phyloP scores from a whole-genome alignment of 1,139 yeast genomes.

The Nakaseomyces bracarensis region DNA sequence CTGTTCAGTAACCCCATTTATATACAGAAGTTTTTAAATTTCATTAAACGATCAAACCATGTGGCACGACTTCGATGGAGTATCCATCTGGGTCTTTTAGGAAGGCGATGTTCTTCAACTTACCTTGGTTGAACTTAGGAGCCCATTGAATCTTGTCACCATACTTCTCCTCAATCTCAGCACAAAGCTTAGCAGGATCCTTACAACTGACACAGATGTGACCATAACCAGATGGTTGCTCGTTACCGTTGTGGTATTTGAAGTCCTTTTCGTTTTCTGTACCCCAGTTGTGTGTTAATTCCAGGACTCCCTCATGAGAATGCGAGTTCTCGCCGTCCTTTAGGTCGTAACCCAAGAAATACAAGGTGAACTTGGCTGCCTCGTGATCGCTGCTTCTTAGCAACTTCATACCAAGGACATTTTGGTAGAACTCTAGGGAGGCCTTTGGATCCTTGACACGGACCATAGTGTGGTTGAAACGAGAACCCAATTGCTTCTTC shows the following conservation, averaged over 20 bases:
- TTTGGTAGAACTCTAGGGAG: slow-evolving; percentile 68
- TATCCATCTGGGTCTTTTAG: slow-evolving; percentile 91
- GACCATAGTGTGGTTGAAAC: slow-evolving; percentile 87
- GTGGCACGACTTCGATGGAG: slow-evolving; percentile 62
- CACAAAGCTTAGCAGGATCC: slow-evolving; percentile 52
- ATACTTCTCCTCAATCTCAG: slow-evolving; percentile 40
- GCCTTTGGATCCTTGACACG: slow-evolving; percentile 77
- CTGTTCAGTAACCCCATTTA: too few species aligned
- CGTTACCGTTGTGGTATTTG: slow-evolving; percentile 78
- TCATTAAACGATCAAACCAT: slow-evolving; percentile 11
- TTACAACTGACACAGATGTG: slow-evolving; percentile 72
- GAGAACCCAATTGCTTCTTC: slow-evolving; percentile 41
- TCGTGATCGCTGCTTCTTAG: slow-evolving; percentile 48
- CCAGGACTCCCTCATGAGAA: slow-evolving; percentile 57
- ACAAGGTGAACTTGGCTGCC: slow-evolving; percentile 72
- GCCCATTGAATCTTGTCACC: slow-evolving; percentile 46
- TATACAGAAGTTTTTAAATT: background rate
- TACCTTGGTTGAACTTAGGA: slow-evolving; percentile 53
- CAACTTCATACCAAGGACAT: slow-evolving; percentile 72
- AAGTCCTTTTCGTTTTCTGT: slow-evolving; percentile 72
- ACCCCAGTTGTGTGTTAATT: slow-evolving; percentile 92
- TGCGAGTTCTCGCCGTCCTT: slow-evolving; percentile 33
- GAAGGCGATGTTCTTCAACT: slow-evolving; percentile 54
- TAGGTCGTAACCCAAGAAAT: slow-evolving; percentile 66
- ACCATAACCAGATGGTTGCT: slow-evolving; percentile 73